Conservation (phyloP, 1,284 basidiomycete genomes). For the Ceratorhiza oryzae-sativae region DNA sequence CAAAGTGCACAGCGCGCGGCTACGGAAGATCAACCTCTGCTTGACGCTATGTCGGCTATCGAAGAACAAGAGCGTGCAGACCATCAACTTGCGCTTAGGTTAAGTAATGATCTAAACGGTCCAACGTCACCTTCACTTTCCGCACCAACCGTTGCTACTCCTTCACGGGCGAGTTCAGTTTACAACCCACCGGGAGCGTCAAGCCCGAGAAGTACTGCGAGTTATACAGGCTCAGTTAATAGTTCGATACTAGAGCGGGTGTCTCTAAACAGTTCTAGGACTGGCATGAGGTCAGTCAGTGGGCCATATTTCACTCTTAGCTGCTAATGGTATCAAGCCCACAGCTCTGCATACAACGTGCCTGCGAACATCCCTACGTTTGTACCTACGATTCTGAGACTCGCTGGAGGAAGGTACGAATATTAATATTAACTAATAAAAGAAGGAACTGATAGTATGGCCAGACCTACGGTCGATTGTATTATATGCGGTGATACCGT, state of each 20-base stretch:
- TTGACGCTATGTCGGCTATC: slow-evolving; percentile 9
- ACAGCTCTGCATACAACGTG: not conserved
- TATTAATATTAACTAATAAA: too few species aligned
- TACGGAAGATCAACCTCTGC: not conserved
- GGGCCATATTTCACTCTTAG: not conserved
- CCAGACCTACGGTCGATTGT: slow-evolving; percentile 5
- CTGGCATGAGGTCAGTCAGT: not conserved
- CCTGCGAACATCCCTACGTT: not conserved
- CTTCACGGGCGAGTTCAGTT: not conserved
- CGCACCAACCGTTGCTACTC: not conserved
- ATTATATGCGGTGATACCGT: slow-evolving; percentile 9
- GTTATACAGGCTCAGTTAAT: not conserved
- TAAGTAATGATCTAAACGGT: not conserved
- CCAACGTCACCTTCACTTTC: not conserved
- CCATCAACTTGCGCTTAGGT: not conserved
- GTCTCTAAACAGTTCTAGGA: not conserved
- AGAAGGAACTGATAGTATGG: not conserved
- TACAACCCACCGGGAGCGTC: not conserved
- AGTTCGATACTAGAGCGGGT: not conserved
- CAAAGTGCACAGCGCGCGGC: slow-evolving; percentile 3
- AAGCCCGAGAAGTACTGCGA: not conserved
- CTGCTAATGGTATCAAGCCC: not conserved
- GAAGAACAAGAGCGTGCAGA: slow-evolving; percentile 11
- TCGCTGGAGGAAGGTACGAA: slow-evolving; percentile 3
- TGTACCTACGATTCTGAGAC: not conserved